Evolutionary conservation across 345 rosid species (phyloP), one percentile per base, ranked within the genome.

Genomic region (Brassica nigra): DNA sequence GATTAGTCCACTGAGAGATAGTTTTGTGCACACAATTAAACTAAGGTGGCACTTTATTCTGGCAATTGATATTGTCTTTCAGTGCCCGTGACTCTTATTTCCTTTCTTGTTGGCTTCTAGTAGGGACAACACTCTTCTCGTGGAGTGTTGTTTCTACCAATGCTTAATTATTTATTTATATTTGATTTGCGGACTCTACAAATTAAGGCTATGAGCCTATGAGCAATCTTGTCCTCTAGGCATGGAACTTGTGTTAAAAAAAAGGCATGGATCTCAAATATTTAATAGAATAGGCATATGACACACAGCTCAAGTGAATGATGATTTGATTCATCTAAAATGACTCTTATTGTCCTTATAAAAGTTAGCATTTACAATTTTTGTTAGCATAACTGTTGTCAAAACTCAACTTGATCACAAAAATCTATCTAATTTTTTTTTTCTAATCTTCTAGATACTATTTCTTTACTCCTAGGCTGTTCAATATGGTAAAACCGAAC

Each of bases 81-180:
- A 74, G 75, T 80, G 79, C 76, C 83, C 79, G 83, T 80, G 83
- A 80, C 79, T 74, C 70, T 74, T 68, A 68, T 73, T 61, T 68
- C 57, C 57, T 72, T 72, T 73, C 74, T 73, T 80, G 83, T 74
- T 80, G 66, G 71, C 39, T 68, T 79, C 54, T 74, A 78, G 70
- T 52, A 62, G 75, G 75, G 71, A 62, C 78, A 68, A 34, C 42
- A 34, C 47, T 36, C 74, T 49, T 68, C 79, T 74, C 79, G 83
- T 80, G 83, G 75, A 62, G 33, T 73, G 44, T 68, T 16, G 68
- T 64, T 71, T 78, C 72, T 65, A 47, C 62, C 75, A 23, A 62
- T 34, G 23, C 20, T 71, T 70, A 8, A n/a, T 63, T 62, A 28
- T 12, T 65, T 44, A 2, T 47, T 6, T 4, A 4, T 34, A 23